phyloP scores from a whole-genome alignment of 176 grass and related monocot species.

The Triticum urartu region DNA sequence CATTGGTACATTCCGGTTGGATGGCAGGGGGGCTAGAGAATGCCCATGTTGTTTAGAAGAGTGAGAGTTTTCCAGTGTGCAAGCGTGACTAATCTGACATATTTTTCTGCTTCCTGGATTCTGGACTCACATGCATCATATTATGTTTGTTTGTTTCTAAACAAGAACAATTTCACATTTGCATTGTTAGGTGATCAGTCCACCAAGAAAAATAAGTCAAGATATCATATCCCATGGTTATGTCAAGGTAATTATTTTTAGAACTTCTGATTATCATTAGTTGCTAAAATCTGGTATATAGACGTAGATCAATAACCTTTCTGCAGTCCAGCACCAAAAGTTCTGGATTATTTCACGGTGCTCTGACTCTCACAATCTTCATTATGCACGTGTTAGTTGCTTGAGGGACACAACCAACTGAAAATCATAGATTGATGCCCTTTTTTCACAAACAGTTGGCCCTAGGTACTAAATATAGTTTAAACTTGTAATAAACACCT shows the following conservation, averaged over 20 bases:
- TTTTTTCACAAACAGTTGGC: too few species aligned
- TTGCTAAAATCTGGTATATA: background rate
- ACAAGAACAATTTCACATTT: background rate
- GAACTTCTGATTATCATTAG: background rate
- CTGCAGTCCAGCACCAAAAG: background rate
- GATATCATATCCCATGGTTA: slow-evolving; percentile 36
- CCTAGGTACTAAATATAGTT: too few species aligned
- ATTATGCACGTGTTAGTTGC: background rate
- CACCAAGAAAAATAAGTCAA: slow-evolving; percentile 58
- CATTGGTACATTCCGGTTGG: slow-evolving; percentile 36
- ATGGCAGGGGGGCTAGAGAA: slow-evolving; percentile 26
- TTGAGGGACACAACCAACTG: too few species aligned
- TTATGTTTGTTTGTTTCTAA: background rate
- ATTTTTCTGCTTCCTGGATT: background rate
- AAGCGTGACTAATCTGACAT: too few species aligned
- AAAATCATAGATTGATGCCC: too few species aligned
- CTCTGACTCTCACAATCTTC: background rate
- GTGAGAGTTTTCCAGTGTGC: background rate
- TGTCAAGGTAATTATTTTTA: slow-evolving; percentile 39
- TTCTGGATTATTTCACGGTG: background rate
- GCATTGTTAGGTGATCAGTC: slow-evolving; percentile 53
- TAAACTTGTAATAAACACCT: too few species aligned
- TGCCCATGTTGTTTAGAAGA: background rate
- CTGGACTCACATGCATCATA: background rate
- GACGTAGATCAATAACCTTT: background rate